A percentile compares a stretch with the other conserved stretches of the same genome.
Evolutionary conservation across 2,329 filamentous ascomycete species (phyloP).

Genomic region (Epichloe festucae): DNA sequence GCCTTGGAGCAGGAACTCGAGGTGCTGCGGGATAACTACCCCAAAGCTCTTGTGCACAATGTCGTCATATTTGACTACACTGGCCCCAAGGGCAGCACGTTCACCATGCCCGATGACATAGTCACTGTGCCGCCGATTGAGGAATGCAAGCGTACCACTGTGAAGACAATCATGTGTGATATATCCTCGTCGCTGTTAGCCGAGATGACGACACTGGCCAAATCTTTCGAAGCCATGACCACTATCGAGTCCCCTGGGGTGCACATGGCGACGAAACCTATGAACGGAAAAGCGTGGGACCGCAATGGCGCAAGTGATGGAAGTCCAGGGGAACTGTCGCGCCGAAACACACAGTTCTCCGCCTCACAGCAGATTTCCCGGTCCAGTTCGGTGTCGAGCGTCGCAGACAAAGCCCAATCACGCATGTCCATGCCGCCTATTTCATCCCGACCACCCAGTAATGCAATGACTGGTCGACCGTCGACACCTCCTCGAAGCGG

Average conservation of each 20-base stretch:
- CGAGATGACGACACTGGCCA: constrained; percentile 63
- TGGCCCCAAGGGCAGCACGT: constrained; percentile 30
- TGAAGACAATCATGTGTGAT: constrained; percentile 70
- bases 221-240: constrained; percentile 57
- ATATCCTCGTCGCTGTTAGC: constrained; percentile 61
- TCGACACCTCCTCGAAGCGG: constrained; percentile 38
- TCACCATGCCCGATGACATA: constrained; percentile 51
- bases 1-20: constrained; percentile 55
- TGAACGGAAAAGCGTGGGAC: constrained; percentile 30
- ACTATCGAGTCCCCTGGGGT: constrained; percentile 65
- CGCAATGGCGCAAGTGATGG: constrained; percentile 22
- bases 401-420: constrained; percentile 44
- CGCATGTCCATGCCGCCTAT: constrained; percentile 77
- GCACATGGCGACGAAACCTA: constrained; percentile 24
- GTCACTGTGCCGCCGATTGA: constrained; percentile 56
- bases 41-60: constrained; percentile 64
- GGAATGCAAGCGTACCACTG: constrained; percentile 61
- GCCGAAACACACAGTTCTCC: constrained; percentile 44
- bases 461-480: constrained; percentile 34
- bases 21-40: constrained; percentile 57
- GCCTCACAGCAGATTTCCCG: constrained; percentile 29
- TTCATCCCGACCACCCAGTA: constrained; percentile 28
- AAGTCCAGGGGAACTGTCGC: constrained; percentile 22
- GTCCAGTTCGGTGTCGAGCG: constrained; percentile 39
- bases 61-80: constrained; percentile 68